These are phyloP conservation scores for Obelidium mucronatum DNA, from an alignment of 192 early-diverging fungal genomes.

Conservation along the genomic window DNA sequence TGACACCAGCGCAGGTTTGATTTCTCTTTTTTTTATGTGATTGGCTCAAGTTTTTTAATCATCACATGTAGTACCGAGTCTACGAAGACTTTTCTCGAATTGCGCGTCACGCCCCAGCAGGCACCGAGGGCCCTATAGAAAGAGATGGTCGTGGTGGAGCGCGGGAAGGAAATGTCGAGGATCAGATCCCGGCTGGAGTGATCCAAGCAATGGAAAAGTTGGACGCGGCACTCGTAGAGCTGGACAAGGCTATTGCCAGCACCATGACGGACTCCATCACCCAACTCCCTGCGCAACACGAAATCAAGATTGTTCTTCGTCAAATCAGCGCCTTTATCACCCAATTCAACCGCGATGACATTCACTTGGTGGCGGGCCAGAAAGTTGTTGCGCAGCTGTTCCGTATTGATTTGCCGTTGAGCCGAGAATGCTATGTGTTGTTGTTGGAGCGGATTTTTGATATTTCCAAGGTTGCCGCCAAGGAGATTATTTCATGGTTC, in stretches of 20 bases:
- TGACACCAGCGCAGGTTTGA: slow-evolving; percentile 77
- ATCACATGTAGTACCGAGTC: slow-evolving; percentile 41
- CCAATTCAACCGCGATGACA: slow-evolving; percentile 72
- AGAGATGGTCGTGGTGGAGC: not conserved
- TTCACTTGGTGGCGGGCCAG: slow-evolving; percentile 86
- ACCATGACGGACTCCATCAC: slow-evolving; percentile 50
- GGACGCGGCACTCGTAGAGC: slow-evolving; percentile 50
- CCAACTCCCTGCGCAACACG: slow-evolving; percentile 79
- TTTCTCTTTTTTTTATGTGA: too few species aligned
- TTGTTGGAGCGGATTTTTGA: slow-evolving; percentile 88
- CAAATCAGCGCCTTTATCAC: slow-evolving; percentile 68
- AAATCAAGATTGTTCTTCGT: slow-evolving; percentile 74
- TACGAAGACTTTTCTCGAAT: slow-evolving; percentile 57
- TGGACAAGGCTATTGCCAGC: slow-evolving; percentile 75
- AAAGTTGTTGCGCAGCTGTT: slow-evolving; percentile 88
- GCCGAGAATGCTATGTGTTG: slow-evolving; percentile 82
- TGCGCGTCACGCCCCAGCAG: slow-evolving; percentile 1
- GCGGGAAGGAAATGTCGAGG: not conserved
- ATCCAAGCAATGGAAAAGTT: slow-evolving; percentile 67
- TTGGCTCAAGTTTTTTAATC: not conserved
- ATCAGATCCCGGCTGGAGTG: slow-evolving; percentile 23
- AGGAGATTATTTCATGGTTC: slow-evolving; percentile 92
- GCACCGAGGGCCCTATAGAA: slow-evolving; percentile 4
- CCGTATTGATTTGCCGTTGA: slow-evolving; percentile 74
- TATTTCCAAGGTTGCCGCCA: slow-evolving; percentile 76